Conservation (phyloP, 805 yeast species). For the Metschnikowia matae region DNA sequence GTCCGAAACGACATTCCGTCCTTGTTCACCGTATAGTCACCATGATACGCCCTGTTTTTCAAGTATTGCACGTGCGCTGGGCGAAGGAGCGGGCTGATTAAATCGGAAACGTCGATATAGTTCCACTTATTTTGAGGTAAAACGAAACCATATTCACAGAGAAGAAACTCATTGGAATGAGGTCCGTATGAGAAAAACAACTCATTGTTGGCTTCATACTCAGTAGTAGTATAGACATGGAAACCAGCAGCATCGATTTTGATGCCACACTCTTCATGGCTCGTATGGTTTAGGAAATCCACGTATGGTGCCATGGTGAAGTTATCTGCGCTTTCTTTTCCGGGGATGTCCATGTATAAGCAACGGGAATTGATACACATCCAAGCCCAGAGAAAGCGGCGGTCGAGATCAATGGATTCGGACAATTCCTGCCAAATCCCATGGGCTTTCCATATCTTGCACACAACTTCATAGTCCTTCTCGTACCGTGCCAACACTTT, state of each 20-base stretch:
- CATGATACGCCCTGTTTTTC: conserved; percentile 53
- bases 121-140: conserved; percentile 61
- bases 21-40: conserved; percentile 63
- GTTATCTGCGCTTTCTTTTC: conserved; percentile 52
- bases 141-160: conserved; percentile 85
- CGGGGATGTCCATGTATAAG: conserved; percentile 67
- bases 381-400: conserved; percentile 66
- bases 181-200: conserved; percentile 79
- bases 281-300: conserved; percentile 78
- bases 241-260: conserved; percentile 47
- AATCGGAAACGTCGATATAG: conserved; percentile 56
- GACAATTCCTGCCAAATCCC: conserved; percentile 15
- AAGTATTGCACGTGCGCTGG: conserved; percentile 44
- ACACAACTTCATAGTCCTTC: conserved; percentile 42
- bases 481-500: conserved; percentile 42
- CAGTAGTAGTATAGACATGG: conserved; percentile 38
- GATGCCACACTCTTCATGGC: conserved; percentile 51
- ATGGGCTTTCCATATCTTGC: not conserved
- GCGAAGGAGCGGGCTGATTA: conserved; percentile 34
- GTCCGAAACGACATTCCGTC: conserved; percentile 64
- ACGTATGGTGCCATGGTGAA: conserved; percentile 90
- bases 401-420: conserved; percentile 14
- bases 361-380: conserved; percentile 89
- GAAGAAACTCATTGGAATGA: conserved; percentile 75
- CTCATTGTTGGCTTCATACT: conserved; percentile 46